phyloP scores from a whole-genome alignment of 345 rosid species.

The Citrus unshiu region DNA sequence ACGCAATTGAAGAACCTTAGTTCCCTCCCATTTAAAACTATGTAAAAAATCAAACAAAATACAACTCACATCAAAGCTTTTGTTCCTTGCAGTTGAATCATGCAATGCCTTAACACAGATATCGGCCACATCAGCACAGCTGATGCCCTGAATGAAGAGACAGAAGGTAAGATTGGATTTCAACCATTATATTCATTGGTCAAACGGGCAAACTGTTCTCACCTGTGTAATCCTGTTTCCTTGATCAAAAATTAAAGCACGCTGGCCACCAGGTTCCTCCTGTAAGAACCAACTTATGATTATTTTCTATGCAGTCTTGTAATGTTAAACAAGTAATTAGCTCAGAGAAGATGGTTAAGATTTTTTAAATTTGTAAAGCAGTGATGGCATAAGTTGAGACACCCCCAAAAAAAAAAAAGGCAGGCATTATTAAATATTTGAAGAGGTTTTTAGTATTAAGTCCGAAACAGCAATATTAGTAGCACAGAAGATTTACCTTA shows the following conservation, averaged over 20 bases:
- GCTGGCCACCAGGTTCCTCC: slow-evolving; percentile 99
- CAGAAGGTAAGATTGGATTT: neutral
- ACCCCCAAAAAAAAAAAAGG: neutral
- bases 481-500: slow-evolving; percentile 37
- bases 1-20: slow-evolving; percentile 9
- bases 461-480: neutral
- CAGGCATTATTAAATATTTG: neutral
- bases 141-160: slow-evolving; percentile 57
- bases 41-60: neutral
- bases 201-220: neutral
- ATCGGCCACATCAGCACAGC: slow-evolving; percentile 93
- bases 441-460: neutral
- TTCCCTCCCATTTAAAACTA: neutral
- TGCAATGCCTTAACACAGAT: slow-evolving; percentile 92
- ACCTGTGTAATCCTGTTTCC: slow-evolving; percentile 96
- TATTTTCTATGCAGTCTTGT: neutral
- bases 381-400: neutral
- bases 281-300: slow-evolving; percentile 25
- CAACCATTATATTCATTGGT: neutral
- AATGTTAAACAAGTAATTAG: neutral
- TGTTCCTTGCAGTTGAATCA: slow-evolving; percentile 89
- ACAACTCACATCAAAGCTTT: slow-evolving; percentile 83
- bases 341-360: neutral
- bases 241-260: slow-evolving; percentile 92
- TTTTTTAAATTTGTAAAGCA: neutral